Evolutionary conservation across 495 filamentous ascomycete genomes (phyloP).

Genomic region (Aspergillus homomorphus): DNA sequence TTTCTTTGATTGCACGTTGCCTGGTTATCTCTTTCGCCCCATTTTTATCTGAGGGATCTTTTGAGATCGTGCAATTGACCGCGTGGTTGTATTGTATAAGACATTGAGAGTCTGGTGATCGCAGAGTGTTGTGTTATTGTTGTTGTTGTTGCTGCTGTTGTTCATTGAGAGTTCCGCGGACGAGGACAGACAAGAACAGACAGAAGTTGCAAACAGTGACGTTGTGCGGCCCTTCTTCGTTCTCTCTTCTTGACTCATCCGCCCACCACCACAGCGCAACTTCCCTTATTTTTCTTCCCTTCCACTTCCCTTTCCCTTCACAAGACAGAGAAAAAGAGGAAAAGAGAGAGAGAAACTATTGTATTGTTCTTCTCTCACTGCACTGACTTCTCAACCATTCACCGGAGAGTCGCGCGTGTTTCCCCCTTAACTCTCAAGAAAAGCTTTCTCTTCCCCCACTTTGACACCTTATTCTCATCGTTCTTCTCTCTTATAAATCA

Average conservation of each 20-base stretch:
- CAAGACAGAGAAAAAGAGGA: too few relatives aligned
- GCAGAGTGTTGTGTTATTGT: too few relatives aligned
- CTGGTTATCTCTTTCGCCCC: background rate
- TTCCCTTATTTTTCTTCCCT: conserved; percentile 8
- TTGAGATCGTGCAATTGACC: background rate
- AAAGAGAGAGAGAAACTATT: too few relatives aligned
- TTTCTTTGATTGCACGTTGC: background rate
- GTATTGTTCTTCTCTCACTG: background rate
- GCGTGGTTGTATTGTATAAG: background rate
- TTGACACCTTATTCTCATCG: conserved; percentile 2
- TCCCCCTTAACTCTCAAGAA: background rate
- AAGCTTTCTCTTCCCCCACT: background rate
- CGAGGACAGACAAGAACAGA: background rate
- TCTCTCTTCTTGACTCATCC: conserved; percentile 30
- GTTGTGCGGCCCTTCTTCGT: too few relatives aligned
- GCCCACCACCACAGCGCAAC: conserved; percentile 11
- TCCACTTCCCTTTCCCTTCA: background rate
- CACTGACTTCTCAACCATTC: background rate
- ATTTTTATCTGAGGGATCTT: background rate
- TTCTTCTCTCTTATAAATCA: conserved; percentile 10
- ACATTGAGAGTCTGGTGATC: background rate
- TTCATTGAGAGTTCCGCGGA: too few relatives aligned
- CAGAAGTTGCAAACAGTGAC: conserved; percentile 12
- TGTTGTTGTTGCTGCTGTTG: conserved; percentile 11
- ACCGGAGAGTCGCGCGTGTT: background rate